Evolutionary conservation across 2,329 filamentous ascomycete species (phyloP).

Genomic region (Fusarium sp.): DNA sequence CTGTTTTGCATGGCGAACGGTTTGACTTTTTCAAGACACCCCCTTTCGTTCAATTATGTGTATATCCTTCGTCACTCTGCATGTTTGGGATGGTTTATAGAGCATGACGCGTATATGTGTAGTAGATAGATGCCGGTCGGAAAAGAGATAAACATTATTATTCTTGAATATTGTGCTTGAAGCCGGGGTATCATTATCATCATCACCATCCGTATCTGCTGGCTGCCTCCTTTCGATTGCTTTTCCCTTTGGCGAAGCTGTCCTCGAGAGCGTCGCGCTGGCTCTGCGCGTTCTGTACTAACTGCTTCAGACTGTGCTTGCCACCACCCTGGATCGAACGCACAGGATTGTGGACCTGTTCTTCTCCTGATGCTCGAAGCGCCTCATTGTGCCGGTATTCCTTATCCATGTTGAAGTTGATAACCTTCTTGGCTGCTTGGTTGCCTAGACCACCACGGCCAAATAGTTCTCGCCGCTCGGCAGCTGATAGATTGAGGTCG

Average conservation of each 20-base stretch:
- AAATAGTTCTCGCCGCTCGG: constrained; percentile 84
- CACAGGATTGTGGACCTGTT: constrained; percentile 81
- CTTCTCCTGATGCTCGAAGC: constrained; percentile 73
- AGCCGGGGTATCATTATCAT: constrained; percentile 43
- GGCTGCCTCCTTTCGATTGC: constrained; percentile 82
- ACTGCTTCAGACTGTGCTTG: constrained; percentile 88
- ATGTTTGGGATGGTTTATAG: constrained; percentile 22
- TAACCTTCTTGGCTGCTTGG: constrained; percentile 63
- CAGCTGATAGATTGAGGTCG: constrained; percentile 79
- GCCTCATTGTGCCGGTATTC: constrained; percentile 89
- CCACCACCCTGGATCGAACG: constrained; percentile 77
- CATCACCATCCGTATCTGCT: constrained; percentile 81
- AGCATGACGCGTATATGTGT: constrained; percentile 11
- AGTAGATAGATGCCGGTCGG: neutral
- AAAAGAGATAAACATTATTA: constrained; percentile 9
- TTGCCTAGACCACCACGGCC: constrained; percentile 66
- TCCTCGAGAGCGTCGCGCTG: constrained; percentile 92
- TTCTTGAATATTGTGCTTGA: constrained; percentile 21
- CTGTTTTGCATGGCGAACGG: constrained; percentile 17
- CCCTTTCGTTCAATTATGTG: constrained; percentile 9
- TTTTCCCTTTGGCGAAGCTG: constrained; percentile 83
- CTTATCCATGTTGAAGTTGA: constrained; percentile 87
- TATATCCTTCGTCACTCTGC: constrained; percentile 12
- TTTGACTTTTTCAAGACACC: constrained; percentile 20
- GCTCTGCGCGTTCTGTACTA: constrained; percentile 82